Base-by-base conservation (phyloP, 2,329 filamentous ascomycete species). In the Trichothecium roseum region DNA sequence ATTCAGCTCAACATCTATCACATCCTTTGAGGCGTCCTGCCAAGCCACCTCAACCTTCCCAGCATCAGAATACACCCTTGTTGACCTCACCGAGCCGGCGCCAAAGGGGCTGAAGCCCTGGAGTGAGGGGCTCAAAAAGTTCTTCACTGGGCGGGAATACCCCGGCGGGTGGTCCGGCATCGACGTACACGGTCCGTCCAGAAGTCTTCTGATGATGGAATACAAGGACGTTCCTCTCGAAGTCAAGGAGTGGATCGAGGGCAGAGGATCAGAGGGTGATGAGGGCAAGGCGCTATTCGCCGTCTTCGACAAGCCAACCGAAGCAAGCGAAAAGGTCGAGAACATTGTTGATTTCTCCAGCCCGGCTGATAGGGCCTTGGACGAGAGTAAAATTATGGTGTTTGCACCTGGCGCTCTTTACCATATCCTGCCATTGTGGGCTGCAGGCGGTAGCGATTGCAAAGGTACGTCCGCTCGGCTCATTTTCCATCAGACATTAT, bases 381-480 rank as follows among this genome's bases (percentile, higher is more conserved):
- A 64, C 38, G 43, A 51, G 33, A 43, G 55, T 34, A 52, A 48
- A 38, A 49, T 66, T 2, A 62, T 63, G n/a, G 58, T 72, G 20
- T 73, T 73, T 47, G 67, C 68, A 14, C 68, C 69, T 0, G 69
- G 68, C 0, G 68, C 68, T 8, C 44, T 72, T 8, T 71, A 72
- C 38, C 57, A 63, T 24, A 55, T 62, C 9, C 42, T 71, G 32
- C 69, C 68, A 24, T 52, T 72, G 4, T 72, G 65, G 64, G 59
- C 66, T 1, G 66, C 66, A 1, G 59, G 57, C 38, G 44, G 42
- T 6, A 63, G 55, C 28, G 48, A 53, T 18, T 71, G 68, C 45
- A 54, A 61, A 39, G 62, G 63, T 63, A 41, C 46, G 56, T 51
- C 14, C 26, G n/a, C 33, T 14, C 24, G 18, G 13, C 3, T 6